Percentiles rank a stretch among this genome's conserved stretches.
Evolutionary conservation across 2,329 filamentous ascomycete genomes (phyloP).

Genomic region (Aspergillus versicolor): DNA sequence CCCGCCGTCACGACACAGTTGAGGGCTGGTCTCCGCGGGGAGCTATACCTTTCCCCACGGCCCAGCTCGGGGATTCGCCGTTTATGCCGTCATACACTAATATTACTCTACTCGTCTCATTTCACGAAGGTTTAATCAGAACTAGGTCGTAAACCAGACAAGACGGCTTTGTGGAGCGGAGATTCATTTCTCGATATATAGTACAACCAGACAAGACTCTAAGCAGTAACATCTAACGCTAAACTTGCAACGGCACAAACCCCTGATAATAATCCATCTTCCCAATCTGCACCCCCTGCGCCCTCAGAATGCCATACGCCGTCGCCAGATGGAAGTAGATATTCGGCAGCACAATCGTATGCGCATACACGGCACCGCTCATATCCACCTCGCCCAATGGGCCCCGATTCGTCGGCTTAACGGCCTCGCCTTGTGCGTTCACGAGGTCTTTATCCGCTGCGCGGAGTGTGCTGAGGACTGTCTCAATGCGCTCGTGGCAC

Average conservation of each 20-base stretch:
- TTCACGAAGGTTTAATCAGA: too few relatives aligned
- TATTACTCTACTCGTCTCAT: too few relatives aligned
- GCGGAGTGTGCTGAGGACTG: conserved; percentile 18
- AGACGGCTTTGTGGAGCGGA: too few relatives aligned
- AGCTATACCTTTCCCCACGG: too few relatives aligned
- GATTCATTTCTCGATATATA: too few relatives aligned
- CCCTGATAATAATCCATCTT: conserved; percentile 18
- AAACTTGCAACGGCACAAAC: neutral
- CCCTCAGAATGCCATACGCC: conserved; percentile 22
- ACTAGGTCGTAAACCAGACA: too few relatives aligned
- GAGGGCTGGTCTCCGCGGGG: too few relatives aligned
- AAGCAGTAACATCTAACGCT: too few relatives aligned
- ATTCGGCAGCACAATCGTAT: conserved; percentile 20
- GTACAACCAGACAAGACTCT: too few relatives aligned
- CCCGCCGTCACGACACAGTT: too few relatives aligned
- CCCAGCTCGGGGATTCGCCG: too few relatives aligned
- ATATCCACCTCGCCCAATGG: conserved; percentile 5
- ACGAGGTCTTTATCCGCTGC: conserved; percentile 28
- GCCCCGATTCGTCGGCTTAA: conserved; percentile 16
- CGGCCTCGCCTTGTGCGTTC: conserved; percentile 19
- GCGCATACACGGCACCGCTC: conserved; percentile 15
- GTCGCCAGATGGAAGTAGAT: conserved; percentile 25
- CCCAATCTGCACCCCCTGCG: conserved; percentile 19
- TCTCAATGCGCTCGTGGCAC: conserved; percentile 25
- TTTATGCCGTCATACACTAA: too few relatives aligned